Conservation (phyloP, 345 rosid genomes). For the Nasturtium officinale region DNA sequence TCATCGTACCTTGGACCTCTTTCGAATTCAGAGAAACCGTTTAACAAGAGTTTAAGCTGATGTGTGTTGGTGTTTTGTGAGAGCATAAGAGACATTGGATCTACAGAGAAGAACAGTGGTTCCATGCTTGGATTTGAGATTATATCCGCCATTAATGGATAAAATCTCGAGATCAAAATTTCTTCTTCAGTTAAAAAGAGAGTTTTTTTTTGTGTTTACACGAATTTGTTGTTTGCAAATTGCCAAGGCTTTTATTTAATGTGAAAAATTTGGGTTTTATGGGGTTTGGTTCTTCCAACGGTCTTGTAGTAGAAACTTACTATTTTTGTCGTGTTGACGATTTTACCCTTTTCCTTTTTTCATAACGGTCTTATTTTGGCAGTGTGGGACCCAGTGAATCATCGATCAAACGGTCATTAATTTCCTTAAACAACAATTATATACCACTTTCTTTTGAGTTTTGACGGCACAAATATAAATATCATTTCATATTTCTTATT, state of each 20-base stretch:
- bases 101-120: constrained; percentile 53
- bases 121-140: constrained; percentile 45
- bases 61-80: constrained; percentile 58
- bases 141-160: constrained; percentile 48
- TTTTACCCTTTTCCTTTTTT: neutral
- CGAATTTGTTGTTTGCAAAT: neutral
- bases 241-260: constrained; percentile 15
- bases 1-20: constrained; percentile 89
- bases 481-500: too few species aligned
- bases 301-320: too few species aligned
- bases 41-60: constrained; percentile 53
- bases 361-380: constrained; percentile 39
- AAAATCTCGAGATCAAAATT: neutral
- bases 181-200: neutral
- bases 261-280: neutral
- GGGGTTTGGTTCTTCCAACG: constrained; percentile 30
- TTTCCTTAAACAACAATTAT: neutral
- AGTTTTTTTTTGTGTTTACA: neutral
- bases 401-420: constrained; percentile 36
- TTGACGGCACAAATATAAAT: neutral
- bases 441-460: too few species aligned
- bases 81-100: constrained; percentile 69
- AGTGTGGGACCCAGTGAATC: constrained; percentile 18
- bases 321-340: constrained; percentile 13
- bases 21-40: constrained; percentile 57